Conservation (phyloP, 2,329 filamentous ascomycete genomes). For the Coniochaeta sp. region DNA sequence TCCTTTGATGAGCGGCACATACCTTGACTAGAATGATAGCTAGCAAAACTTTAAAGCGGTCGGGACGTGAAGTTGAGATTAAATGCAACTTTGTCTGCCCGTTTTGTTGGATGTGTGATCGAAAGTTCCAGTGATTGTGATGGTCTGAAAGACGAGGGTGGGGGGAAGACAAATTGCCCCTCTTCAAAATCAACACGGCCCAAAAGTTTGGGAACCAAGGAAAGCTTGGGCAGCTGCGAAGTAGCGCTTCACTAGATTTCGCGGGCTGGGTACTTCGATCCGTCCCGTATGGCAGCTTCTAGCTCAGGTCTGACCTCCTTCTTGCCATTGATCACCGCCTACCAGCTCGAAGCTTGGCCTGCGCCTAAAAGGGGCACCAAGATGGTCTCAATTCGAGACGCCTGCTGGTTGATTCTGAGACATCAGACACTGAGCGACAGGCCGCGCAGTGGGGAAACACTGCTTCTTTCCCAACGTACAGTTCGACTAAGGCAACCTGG, state of each 20-base stretch:
- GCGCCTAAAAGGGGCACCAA: neutral
- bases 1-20: neutral
- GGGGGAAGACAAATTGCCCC: neutral
- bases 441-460: neutral
- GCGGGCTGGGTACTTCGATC: neutral
- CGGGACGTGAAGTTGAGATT: neutral
- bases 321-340: neutral
- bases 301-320: neutral
- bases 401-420: neutral
- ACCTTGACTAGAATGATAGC: neutral
- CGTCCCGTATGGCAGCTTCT: neutral
- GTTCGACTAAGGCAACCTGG: neutral
- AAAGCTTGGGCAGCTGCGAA: neutral
- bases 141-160: neutral
- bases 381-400: neutral
- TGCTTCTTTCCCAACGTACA: neutral
- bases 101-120: neutral
- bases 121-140: neutral
- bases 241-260: neutral
- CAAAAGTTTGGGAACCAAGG: neutral
- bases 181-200: constrained; percentile 3
- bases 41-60: neutral
- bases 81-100: neutral
- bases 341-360: neutral
- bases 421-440: neutral